Conservation (phyloP, 345 rosid species). For the Salix arbutifolia region DNA sequence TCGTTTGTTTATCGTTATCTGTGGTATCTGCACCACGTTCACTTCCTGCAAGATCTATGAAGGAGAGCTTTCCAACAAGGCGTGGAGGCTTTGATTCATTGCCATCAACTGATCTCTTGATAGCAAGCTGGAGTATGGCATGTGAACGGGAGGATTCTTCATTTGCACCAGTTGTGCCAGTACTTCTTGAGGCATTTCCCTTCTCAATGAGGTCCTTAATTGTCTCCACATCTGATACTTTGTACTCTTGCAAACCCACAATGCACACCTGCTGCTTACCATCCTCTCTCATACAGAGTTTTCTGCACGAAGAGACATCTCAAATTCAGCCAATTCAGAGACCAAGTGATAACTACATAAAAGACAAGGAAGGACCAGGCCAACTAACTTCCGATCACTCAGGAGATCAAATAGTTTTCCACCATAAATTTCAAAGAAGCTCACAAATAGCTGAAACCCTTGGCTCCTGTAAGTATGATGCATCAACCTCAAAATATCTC, state of each 20-base stretch:
- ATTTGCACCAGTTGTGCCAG: slow-evolving; percentile 96
- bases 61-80: slow-evolving; percentile 88
- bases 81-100: slow-evolving; percentile 86
- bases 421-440: slow-evolving; percentile 95
- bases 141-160: slow-evolving; percentile 99
- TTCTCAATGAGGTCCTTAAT: slow-evolving; percentile 93
- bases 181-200: slow-evolving; percentile 90
- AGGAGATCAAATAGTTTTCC: slow-evolving; percentile 94
- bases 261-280: slow-evolving; percentile 98
- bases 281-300: slow-evolving; percentile 97
- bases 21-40: slow-evolving; percentile 99
- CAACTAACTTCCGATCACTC: slow-evolving; percentile 85
- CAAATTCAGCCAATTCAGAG: slow-evolving; percentile 15
- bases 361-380: slow-evolving; percentile 1
- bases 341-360: neutral
- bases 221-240: slow-evolving; percentile 86
- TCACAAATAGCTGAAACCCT: slow-evolving; percentile 86
- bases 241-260: slow-evolving; percentile 93
- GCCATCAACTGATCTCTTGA: slow-evolving; percentile 78
- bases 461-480: slow-evolving; percentile 90
- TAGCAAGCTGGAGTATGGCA: slow-evolving; percentile 95
- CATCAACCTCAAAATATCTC: slow-evolving; percentile 94
- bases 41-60: slow-evolving; percentile 99
- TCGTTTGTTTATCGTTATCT: slow-evolving; percentile 95
- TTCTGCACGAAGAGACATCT: slow-evolving; percentile 37